Conservation (phyloP, 805 yeast genomes). For the Cyberlindnera xishuangbannaensis region DNA sequence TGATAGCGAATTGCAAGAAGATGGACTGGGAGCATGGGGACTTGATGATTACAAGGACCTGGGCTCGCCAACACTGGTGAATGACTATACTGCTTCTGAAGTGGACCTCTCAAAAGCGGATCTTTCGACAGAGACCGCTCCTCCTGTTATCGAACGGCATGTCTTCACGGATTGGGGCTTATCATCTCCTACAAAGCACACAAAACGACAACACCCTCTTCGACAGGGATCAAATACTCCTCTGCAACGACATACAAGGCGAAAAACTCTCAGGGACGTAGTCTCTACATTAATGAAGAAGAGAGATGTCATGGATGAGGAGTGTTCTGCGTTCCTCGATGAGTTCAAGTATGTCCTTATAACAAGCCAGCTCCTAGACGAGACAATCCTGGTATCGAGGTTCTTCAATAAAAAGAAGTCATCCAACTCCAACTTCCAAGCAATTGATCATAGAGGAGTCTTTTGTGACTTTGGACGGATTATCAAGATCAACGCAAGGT, state of each 20-base stretch:
- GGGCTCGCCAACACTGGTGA: conserved; percentile 25
- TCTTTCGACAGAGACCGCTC: conserved; percentile 7
- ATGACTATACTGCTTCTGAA: conserved; percentile 11
- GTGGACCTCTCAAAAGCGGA: conserved; percentile 2
- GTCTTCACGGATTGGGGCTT: conserved; percentile 16
- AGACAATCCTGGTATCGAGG: conserved; percentile 27
- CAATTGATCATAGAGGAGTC: conserved; percentile 1
- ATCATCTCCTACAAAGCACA: conserved; percentile 13
- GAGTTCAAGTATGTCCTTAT: conserved; percentile 46
- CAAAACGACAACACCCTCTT: too few species aligned
- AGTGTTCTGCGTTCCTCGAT: conserved; percentile 33
- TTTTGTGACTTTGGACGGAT: conserved; percentile 5
- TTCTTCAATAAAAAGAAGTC: conserved; percentile 17
- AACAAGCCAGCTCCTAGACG: conserved; percentile 43
- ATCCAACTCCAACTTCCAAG: conserved; percentile 4
- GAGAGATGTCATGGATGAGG: conserved; percentile 7
- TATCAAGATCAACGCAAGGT: neutral
- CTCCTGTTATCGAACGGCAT: conserved; percentile 4
- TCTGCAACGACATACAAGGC: too few species aligned
- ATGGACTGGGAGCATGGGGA: conserved; percentile 24
- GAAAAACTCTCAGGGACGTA: conserved; percentile 1
- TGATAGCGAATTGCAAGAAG: conserved; percentile 5
- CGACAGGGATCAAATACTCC: too few species aligned
- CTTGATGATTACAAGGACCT: conserved; percentile 17
- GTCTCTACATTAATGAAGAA: conserved; percentile 4